Evolutionary conservation across 2,329 filamentous ascomycete species (phyloP).

Genomic region (Beauveria pseudobassiana): DNA sequence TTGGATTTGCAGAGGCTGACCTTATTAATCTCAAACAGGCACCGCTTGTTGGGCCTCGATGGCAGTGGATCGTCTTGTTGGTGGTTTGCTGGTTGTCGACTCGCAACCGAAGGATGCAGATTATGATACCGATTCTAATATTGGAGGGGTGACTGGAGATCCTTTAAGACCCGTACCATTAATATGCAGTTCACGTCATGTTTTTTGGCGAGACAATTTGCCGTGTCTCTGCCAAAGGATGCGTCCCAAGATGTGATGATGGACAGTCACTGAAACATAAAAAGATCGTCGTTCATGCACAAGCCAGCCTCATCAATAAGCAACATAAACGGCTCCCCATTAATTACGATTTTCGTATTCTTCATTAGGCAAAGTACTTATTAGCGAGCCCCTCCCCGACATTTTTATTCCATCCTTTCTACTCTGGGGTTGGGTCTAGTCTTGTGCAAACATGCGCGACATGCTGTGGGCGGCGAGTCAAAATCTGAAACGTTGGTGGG

Average conservation of each 20-base stretch:
- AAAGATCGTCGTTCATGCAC: no score
- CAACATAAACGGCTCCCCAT: no score
- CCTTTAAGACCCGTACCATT: not conserved
- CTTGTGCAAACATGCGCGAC: not conserved
- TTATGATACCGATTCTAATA: constrained; percentile 11
- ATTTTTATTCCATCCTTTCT: no score
- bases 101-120: constrained; percentile 1
- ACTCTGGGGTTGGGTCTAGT: not conserved
- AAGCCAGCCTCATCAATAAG: no score
- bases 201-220: no score
- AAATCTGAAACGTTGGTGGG: constrained; percentile 9
- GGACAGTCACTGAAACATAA: no score
- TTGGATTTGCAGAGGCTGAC: not conserved
- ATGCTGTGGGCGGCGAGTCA: not conserved
- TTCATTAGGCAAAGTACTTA: no score
- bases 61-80: not conserved
- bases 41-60: not conserved
- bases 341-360: no score
- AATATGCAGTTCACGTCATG: no score
- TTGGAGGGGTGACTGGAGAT: constrained; percentile 7
- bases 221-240: no score
- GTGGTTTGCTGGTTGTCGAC: not conserved
- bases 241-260: no score
- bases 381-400: no score
- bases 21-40: constrained; percentile 9